Evolutionary conservation across 2,329 filamentous ascomycete species (phyloP).

Genomic region (Dactylellina drechsleri): DNA sequence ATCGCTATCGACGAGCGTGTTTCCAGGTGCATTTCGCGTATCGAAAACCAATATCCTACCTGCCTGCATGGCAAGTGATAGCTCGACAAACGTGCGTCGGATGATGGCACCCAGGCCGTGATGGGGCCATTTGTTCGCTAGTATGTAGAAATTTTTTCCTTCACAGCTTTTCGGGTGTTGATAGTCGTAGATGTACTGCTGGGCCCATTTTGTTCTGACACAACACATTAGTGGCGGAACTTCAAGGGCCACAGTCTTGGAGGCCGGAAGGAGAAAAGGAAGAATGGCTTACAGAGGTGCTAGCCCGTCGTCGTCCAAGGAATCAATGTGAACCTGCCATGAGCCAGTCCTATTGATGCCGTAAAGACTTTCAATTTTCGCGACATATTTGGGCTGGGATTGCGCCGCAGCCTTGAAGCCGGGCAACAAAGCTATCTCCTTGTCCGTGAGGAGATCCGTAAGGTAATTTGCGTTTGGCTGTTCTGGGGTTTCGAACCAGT

Average conservation of each 20-base stretch:
- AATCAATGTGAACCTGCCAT: slow-evolving; percentile 50
- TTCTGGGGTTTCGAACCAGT: slow-evolving; percentile 35
- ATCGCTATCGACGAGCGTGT: slow-evolving; percentile 27
- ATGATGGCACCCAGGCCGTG: slow-evolving; percentile 45
- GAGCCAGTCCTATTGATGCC: slow-evolving; percentile 42
- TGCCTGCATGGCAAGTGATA: slow-evolving; percentile 33
- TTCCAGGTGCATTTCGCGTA: slow-evolving; percentile 21
- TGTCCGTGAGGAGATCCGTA: slow-evolving; percentile 14
- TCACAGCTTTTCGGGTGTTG: slow-evolving; percentile 36
- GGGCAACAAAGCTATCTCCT: slow-evolving; percentile 19
- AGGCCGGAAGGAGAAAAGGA: not conserved
- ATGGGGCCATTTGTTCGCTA: slow-evolving; percentile 36
- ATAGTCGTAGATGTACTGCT: slow-evolving; percentile 49
- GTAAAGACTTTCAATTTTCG: slow-evolving; percentile 45
- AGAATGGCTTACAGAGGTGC: slow-evolving; percentile 29
- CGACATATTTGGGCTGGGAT: not conserved
- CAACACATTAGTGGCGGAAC: slow-evolving; percentile 22
- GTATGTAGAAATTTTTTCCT: slow-evolving; percentile 42
- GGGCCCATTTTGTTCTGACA: slow-evolving; percentile 47
- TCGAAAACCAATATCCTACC: slow-evolving; percentile 37
- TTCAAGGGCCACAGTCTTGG: too few relatives aligned
- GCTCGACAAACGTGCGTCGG: slow-evolving; percentile 39
- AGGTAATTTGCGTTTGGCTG: slow-evolving; percentile 9
- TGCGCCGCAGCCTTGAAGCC: not conserved
- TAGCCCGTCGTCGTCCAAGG: slow-evolving; percentile 35